These are phyloP conservation scores for Penicillium psychrofluorescens DNA, from an alignment of 495 filamentous ascomycete genomes.

Conservation along the genomic window DNA sequence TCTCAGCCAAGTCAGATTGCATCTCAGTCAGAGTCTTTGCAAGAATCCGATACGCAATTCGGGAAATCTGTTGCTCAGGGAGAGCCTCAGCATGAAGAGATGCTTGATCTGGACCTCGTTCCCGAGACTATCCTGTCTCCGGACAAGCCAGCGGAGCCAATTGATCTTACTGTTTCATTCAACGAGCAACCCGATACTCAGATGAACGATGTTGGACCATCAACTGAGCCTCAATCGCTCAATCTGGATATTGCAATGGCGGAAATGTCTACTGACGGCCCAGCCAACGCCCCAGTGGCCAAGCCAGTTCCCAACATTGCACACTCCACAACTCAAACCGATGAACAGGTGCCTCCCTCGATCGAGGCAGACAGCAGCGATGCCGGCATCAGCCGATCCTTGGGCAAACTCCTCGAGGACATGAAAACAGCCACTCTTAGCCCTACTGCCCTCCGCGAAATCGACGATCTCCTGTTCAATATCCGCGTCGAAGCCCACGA, in stretches of 20 bases:
- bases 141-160: background rate
- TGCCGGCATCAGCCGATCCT: constrained; percentile 35
- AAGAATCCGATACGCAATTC: background rate
- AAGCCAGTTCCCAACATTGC: constrained; percentile 3
- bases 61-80: background rate
- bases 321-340: constrained; percentile 13
- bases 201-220: constrained; percentile 2
- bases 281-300: background rate
- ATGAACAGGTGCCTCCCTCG: constrained; percentile 1
- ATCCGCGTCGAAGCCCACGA: constrained; percentile 57
- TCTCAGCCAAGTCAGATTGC: constrained; percentile 7
- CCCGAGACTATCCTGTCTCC: constrained; percentile 1
- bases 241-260: constrained; percentile 9
- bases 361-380: constrained; percentile 4
- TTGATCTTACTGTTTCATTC: constrained; percentile 4
- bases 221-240: background rate
- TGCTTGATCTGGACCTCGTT: background rate
- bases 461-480: constrained; percentile 64
- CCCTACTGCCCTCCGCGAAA: constrained; percentile 44
- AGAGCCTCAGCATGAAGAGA: no score
- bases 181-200: constrained; percentile 14
- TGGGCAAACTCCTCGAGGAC: constrained; percentile 43
- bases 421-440: constrained; percentile 45
- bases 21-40: background rate
- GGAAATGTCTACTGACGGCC: background rate